Evolutionary conservation across 2,329 filamentous ascomycete species (phyloP).

Genomic region (Gremmenia infestans): DNA sequence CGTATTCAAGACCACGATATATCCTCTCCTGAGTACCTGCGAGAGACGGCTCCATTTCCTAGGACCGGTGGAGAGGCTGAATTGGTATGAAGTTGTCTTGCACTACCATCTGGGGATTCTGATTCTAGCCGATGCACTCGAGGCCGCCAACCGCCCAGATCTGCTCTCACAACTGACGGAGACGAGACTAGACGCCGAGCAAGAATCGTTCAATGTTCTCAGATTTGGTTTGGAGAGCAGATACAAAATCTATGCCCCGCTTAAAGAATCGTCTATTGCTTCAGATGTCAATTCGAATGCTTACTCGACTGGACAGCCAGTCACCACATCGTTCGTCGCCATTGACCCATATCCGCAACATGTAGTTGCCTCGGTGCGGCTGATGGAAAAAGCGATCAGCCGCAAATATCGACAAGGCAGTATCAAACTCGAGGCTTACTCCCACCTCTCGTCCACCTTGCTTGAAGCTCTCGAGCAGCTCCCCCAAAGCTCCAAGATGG

Average conservation of each 20-base stretch:
- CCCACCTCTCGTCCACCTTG: slow-evolving; percentile 23
- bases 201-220: background rate
- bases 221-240: slow-evolving; percentile 18
- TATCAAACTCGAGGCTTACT: slow-evolving; percentile 24
- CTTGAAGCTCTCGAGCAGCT: slow-evolving; percentile 25
- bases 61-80: slow-evolving; percentile 28
- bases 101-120: background rate
- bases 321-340: slow-evolving; percentile 25
- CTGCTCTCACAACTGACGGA: background rate
- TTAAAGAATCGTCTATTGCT: background rate
- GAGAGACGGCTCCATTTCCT: slow-evolving; percentile 30
- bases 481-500: slow-evolving; percentile 12
- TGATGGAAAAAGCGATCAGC: slow-evolving; percentile 27
- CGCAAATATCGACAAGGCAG: slow-evolving; percentile 23
- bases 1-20: slow-evolving; percentile 28
- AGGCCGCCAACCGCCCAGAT: background rate
- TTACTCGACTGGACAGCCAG: background rate
- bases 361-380: slow-evolving; percentile 28
- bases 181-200: background rate
- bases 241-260: slow-evolving; percentile 18
- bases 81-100: slow-evolving; percentile 32
- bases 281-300: background rate
- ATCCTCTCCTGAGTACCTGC: slow-evolving; percentile 25
- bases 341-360: slow-evolving; percentile 32
- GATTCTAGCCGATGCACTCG: background rate